Percentiles rank a stretch among this genome's conserved stretches.
These are phyloP conservation scores for Sphaerulina musiva DNA, from an alignment of 2,329 filamentous ascomycete species.

Conservation along the genomic window DNA sequence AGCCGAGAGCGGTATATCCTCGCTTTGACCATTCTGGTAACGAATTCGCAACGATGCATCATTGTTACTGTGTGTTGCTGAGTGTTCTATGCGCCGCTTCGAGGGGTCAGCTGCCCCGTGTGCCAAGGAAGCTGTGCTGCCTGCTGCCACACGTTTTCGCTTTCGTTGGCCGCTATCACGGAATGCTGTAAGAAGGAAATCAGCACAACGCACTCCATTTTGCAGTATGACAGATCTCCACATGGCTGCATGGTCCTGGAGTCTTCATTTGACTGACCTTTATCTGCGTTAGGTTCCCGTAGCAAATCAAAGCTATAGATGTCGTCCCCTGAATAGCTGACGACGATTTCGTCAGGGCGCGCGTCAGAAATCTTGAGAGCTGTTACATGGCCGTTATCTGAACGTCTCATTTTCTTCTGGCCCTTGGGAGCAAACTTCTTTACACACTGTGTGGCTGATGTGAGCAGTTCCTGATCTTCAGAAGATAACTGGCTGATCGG, in stretches of 20 bases:
- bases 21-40: constrained; percentile 55
- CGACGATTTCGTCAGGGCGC: constrained; percentile 60
- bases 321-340: constrained; percentile 59
- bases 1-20: constrained; percentile 48
- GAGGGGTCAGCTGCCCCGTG: constrained; percentile 38
- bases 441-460: constrained; percentile 58
- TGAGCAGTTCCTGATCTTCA: constrained; percentile 50
- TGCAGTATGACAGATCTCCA: no score
- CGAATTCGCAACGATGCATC: constrained; percentile 50
- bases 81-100: constrained; percentile 43
- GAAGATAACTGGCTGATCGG: constrained; percentile 38
- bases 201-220: not conserved
- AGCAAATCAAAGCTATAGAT: constrained; percentile 59
- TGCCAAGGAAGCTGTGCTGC: constrained; percentile 36
- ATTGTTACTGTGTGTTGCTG: constrained; percentile 32
- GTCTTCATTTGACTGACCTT: constrained; percentile 4
- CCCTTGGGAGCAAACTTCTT: constrained; percentile 59
- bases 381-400: constrained; percentile 59
- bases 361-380: constrained; percentile 65
- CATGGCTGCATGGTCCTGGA: no score
- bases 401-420: constrained; percentile 47
- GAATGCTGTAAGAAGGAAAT: not conserved
- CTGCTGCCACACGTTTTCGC: constrained; percentile 49
- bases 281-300: constrained; percentile 45
- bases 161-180: constrained; percentile 42